Evolutionary conservation across 2,329 filamentous ascomycete species (phyloP), one percentile per base, ranked within the genome.

Genomic region (Clonostachys byssicola): DNA sequence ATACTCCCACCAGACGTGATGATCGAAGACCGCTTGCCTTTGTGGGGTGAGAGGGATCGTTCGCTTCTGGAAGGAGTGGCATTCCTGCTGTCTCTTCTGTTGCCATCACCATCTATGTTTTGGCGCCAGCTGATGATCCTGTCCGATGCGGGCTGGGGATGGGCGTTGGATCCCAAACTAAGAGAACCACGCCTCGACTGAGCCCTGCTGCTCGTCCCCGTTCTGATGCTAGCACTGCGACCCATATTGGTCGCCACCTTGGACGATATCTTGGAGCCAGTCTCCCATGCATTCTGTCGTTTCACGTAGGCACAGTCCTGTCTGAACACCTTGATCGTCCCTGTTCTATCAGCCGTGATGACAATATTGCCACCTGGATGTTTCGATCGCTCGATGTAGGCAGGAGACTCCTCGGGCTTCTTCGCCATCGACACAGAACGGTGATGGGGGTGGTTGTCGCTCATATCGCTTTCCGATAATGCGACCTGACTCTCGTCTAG

Each of bases 291-390:
- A 47, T 91, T 89, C 48, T 84, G 79, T 6, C 92, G 84, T 66
- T 95, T 96, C 43, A 76, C 67, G 56, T 80, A 89, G 1, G 92
- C 94, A 61, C 92, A 96, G 62, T 99, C 94, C 65, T 97, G 92
- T 17, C 94, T 82, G 61, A 96, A 96, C 1, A 97, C 87, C 62
- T 96, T 96, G 68, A 99, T 94, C 23, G 83, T 81, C 35, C 94
- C 94, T 1, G 83, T 84, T 57, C 90, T 89, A 62, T 96, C 92
- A 2, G 92, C 89, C 0, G 92, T 95, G 44, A 97, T 81, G 47
- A 99, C 85, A 52, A 99, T 96, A 57, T 96, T 89, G 23, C 94
- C 94, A 50, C 85, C 84, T 13, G 74, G 71, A 61, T 99, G 94
- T 14, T 78, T 78, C 7, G 85, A 86, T 14, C 91, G 83, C 12